These are phyloP conservation scores for Aspergillus brunneoviolaceus DNA, from an alignment of 2,329 filamentous ascomycete genomes.

Conservation along the genomic window DNA sequence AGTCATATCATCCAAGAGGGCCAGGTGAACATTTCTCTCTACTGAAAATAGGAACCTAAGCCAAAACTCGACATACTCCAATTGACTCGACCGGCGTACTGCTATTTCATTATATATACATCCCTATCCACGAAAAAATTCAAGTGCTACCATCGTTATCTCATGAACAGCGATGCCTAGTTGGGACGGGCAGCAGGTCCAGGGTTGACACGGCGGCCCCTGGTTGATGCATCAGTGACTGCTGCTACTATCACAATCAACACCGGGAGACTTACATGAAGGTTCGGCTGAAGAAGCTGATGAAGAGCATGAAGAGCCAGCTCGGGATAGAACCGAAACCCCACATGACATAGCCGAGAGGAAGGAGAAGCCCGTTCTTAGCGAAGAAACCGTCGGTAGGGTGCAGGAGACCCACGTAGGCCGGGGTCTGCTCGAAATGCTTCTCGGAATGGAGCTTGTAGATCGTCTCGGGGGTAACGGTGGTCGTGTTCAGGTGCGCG, in stretches of 20 bases:
- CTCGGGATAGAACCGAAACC: conserved; percentile 59
- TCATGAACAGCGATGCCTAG: conserved; percentile 20
- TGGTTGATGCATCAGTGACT: conserved; percentile 16
- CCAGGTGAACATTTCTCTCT: too few relatives aligned
- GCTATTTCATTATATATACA: conserved; percentile 38
- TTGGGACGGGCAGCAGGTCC: conserved; percentile 19
- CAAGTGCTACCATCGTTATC: conserved; percentile 11
- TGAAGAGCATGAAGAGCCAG: conserved; percentile 64
- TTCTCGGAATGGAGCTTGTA: conserved; percentile 58
- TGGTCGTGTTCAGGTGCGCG: conserved; percentile 58
- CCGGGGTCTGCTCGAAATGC: conserved; percentile 51
- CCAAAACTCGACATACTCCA: conserved; percentile 12
- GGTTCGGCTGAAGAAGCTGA: conserved; percentile 60
- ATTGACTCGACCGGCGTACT: conserved; percentile 17
- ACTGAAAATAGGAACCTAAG: neutral
- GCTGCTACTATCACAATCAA: neutral
- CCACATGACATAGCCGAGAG: conserved; percentile 58
- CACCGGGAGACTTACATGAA: conserved; percentile 55
- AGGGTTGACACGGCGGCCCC: conserved; percentile 29
- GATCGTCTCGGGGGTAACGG: conserved; percentile 56
- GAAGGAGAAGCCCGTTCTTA: conserved; percentile 53
- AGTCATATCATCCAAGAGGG: too few relatives aligned
- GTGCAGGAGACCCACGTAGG: conserved; percentile 61
- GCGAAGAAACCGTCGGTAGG: conserved; percentile 60
- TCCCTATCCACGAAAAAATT: conserved; percentile 19